A percentile compares a stretch with the other conserved stretches of the same genome.
These are phyloP conservation scores for Selaginella moellendorffii DNA, from an alignment of 75 land plant species.

Conservation along the genomic window DNA sequence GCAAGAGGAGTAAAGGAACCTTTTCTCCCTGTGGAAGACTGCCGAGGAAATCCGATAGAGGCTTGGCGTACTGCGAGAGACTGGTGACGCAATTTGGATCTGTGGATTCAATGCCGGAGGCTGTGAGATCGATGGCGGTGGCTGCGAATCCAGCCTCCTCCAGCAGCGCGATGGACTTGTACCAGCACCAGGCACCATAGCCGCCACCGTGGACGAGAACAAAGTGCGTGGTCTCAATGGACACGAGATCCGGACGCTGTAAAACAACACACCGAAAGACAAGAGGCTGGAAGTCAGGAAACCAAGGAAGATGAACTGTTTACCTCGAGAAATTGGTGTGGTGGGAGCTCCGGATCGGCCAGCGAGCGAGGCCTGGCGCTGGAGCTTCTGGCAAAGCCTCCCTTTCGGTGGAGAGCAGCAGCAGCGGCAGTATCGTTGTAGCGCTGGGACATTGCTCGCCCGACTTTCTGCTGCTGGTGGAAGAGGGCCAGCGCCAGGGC, in stretches of 20 bases:
- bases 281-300: neutral
- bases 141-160: conserved; percentile 54
- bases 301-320: neutral
- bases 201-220: conserved; percentile 97
- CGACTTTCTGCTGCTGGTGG: neutral
- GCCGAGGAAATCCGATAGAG: conserved; percentile 44
- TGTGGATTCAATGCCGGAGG: conserved; percentile 66
- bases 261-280: neutral
- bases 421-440: too few relatives aligned
- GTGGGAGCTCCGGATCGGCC: neutral
- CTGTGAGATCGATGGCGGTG: conserved; percentile 49
- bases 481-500: neutral
- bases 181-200: conserved; percentile 99
- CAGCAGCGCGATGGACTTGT: conserved; percentile 66
- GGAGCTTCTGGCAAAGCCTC: neutral
- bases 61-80: conserved; percentile 54
- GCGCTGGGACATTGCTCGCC: neutral
- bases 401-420: neutral
- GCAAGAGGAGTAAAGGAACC: too few relatives aligned
- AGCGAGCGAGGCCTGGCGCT: conserved; percentile 1
- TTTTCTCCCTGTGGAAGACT: conserved; percentile 42
- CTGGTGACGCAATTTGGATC: conserved; percentile 53
- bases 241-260: conserved; percentile 11
- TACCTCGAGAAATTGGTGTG: neutral
- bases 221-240: conserved; percentile 57